These are phyloP conservation scores for Mrakia gelida DNA, from an alignment of 768 basidiomycete species.

Conservation along the genomic window DNA sequence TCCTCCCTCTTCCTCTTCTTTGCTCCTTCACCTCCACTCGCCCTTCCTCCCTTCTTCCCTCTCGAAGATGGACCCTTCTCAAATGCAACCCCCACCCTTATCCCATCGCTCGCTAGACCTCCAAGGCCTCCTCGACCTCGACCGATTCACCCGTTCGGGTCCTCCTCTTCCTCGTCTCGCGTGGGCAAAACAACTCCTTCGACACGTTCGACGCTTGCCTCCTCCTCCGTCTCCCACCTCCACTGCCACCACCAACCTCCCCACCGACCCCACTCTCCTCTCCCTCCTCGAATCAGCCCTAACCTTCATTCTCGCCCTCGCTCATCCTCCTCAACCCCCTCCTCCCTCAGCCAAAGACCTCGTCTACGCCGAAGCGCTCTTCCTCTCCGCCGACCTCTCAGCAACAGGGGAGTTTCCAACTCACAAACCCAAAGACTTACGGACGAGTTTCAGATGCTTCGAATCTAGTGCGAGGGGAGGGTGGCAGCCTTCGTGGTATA, in stretches of 20 bases:
- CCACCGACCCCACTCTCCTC: conserved; percentile 56
- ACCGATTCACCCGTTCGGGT: not conserved
- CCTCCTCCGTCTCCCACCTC: not conserved
- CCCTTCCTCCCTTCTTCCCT: not conserved
- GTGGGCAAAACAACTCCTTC: not conserved
- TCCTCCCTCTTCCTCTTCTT: not conserved
- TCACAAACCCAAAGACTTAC: too few species aligned
- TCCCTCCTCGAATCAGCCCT: conserved; percentile 63
- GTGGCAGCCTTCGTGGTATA: too few species aligned
- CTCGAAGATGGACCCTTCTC: not conserved
- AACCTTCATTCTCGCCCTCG: conserved; percentile 55
- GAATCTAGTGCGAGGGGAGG: too few species aligned
- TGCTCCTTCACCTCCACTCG: not conserved
- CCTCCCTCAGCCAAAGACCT: conserved; percentile 43
- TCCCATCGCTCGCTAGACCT: not conserved
- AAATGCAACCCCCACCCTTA: not conserved
- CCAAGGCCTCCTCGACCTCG: not conserved
- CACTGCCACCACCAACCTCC: not conserved
- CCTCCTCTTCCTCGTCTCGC: not conserved
- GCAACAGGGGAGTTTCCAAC: conserved; percentile 56
- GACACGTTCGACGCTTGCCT: not conserved
- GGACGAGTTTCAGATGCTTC: too few species aligned
- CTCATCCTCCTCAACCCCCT: conserved; percentile 34
- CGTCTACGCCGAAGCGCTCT: conserved; percentile 67
- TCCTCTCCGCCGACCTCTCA: conserved; percentile 68